A percentile compares a stretch with the other conserved stretches of the same genome.
phyloP scores from a whole-genome alignment of 768 basidiomycete species.

The Trametes sanguinea region DNA sequence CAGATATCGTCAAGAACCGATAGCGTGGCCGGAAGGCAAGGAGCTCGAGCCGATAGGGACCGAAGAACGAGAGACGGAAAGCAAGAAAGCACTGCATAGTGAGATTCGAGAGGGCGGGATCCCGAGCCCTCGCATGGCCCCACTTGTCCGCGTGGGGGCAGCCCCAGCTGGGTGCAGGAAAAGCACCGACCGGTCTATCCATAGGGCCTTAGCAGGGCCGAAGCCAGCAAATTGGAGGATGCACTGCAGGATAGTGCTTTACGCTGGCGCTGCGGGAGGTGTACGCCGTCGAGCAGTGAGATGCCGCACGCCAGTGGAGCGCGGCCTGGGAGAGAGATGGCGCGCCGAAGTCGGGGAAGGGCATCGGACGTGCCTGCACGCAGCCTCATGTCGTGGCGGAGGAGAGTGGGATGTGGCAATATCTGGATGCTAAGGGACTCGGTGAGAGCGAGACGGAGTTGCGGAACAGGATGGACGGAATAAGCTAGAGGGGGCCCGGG shows the following conservation, averaged over 20 bases:
- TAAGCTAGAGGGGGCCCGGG: not conserved
- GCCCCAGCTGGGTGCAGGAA: slow-evolving; percentile 1
- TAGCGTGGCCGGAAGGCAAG: not conserved
- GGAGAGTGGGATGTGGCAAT: not conserved
- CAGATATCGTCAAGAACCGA: not conserved
- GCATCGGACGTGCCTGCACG: slow-evolving; percentile 2
- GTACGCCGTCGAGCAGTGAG: slow-evolving; percentile 7
- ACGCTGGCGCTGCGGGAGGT: slow-evolving; percentile 1
- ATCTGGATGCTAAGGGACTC: not conserved
- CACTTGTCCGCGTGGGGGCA: slow-evolving; percentile 18
- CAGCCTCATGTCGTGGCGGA: slow-evolving; percentile 10
- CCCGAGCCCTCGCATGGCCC: slow-evolving; percentile 7
- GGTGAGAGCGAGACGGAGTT: slow-evolving; percentile 1
- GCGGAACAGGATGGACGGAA: slow-evolving; percentile 13
- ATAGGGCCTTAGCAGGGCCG: not conserved
- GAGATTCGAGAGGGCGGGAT: not conserved
- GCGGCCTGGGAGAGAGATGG: not conserved
- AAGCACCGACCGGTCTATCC: not conserved
- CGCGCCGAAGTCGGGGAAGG: not conserved
- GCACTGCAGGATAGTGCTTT: slow-evolving; percentile 5
- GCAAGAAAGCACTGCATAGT: not conserved
- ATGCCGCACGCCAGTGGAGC: slow-evolving; percentile 16
- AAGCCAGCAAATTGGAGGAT: not conserved
- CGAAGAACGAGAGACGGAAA: not conserved
- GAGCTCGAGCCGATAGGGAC: not conserved